Evolutionary conservation across 2,329 filamentous ascomycete genomes (phyloP), one percentile per base, ranked within the genome.

Genomic region (Zarea fungicola): DNA sequence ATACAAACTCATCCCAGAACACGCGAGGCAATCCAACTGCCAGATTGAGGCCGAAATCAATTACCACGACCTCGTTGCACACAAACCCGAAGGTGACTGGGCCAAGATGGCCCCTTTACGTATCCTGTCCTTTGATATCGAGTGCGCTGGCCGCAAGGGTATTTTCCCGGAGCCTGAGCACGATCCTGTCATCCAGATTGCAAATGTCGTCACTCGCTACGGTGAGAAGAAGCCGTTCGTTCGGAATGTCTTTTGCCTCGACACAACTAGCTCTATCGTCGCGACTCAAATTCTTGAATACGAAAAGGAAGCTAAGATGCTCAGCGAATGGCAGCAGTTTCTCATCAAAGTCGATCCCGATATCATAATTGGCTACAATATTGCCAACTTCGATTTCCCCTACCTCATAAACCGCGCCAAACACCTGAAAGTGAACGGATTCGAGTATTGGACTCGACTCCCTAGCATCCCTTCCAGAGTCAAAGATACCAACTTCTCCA

Each of bases 321-420:
- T 99, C n/a, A 83, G 85, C 68, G 82, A 84, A 35, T 99, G 93
- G 93, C 84, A 87, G 60, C 79, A 95, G 52, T 99, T 99, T 56
- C 68, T 99, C 14, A 78, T 95, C 58, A 83, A 89, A 59, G 89
- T 93, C 1, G 93, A 99, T 57, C 92, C 93, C 1, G 93, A 99
- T 69, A 87, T 99, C 55, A 96, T 99, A 61, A 99, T 95, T 48
- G 93, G 93, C 39, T 99, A 99, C 83, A 99, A 99, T 67, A 99
- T 95, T 70, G 75, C 88, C 63, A 99, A 99, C 70, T 99, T 99
- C 68, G 93, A 99, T 73, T 97, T 99, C 55, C 92, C 92, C 0
- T 99, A 99, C 63, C 79, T 99, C 0, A 76, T 99, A 10, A 88
- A 96, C 49, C 82, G 93, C 39, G 93, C 91, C 9, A 88, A 79